Base-by-base conservation (phyloP, 2,329 filamentous ascomycete species). In the Chaetothyriales sp. region DNA sequence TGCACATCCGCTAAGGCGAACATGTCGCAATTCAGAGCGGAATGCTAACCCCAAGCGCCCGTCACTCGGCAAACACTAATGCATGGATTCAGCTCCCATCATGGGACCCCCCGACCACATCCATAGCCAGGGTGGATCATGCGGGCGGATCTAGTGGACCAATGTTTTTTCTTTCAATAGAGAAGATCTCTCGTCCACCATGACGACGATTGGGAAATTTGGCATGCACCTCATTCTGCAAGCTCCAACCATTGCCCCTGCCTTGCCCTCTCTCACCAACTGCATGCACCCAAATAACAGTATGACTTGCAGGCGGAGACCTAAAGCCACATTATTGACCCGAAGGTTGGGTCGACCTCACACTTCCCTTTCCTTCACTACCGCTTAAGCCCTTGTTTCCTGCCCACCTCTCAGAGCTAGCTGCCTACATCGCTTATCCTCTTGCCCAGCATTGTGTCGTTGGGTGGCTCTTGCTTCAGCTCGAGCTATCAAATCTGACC, bases 21-120 rank as follows among this genome's bases (percentile, higher is more conserved):
- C 51, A 58, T 58, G 56, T 58, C 56, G 54, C 56, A 56, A 58
- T 58, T 56, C 52, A 56, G 52, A 52, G 54, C 56, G 56, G 56
- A 47, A 58, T 47, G 47, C 47, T 48, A 40, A 40, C 10, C 33
- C 33, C 33, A 40, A 40, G 33, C 33, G 33, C 33, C 33, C 33
- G 33, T 40, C 33, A 40, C 33, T 40, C 33, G 33, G 33, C 33
- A 40, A 40, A 40, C 10, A 40, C 33, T 40, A 40, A 40, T 40
- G 33, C 33, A 40, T 40, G 33, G 33, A 40, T 15, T 40, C 33
- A 40, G 33, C 33, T 40, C 33, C 13, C 33, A 40, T 40, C 33
- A 40, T 40, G 33, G 33, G 33, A 40, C 33, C 33, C 33, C 33
- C 33, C 15, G 33, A 40, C 33, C 33, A 40, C 33, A 40, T 40